These are phyloP conservation scores for Castanospermum australe DNA, from an alignment of 306 rosid species.

Conservation along the genomic window DNA sequence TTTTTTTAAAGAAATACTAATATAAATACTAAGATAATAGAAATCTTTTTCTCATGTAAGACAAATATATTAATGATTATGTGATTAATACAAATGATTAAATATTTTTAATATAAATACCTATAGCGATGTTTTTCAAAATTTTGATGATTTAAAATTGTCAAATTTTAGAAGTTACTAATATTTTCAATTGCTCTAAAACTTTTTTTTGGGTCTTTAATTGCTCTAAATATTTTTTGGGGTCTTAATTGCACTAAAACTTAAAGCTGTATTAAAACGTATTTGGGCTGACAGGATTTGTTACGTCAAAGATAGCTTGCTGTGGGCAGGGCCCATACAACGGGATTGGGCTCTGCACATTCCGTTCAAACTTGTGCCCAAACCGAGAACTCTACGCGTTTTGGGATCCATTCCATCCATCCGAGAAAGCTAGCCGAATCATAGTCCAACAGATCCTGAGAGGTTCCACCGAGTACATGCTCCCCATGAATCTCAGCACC, in stretches of 20 bases:
- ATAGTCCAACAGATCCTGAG: conserved; percentile 60
- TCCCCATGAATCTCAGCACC: conserved; percentile 80
- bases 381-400: conserved; percentile 67
- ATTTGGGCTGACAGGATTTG: conserved; percentile 52
- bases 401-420: conserved; percentile 88
- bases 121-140: too few species aligned
- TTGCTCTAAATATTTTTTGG: too few species aligned
- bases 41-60: neutral
- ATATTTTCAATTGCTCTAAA: too few species aligned
- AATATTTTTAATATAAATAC: too few species aligned
- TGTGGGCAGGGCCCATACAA: conserved; percentile 86
- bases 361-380: conserved; percentile 63
- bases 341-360: conserved; percentile 73
- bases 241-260: too few species aligned
- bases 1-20: too few species aligned
- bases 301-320: conserved; percentile 61
- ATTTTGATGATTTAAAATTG: too few species aligned
- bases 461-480: conserved; percentile 61
- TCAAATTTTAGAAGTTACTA: too few species aligned
- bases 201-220: too few species aligned
- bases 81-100: too few species aligned
- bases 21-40: too few species aligned
- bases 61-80: neutral
- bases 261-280: neutral
- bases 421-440: conserved; percentile 61